These are phyloP conservation scores for Neofusicoccum cordaticola DNA, from an alignment of 2,329 filamentous ascomycete genomes.

Conservation along the genomic window DNA sequence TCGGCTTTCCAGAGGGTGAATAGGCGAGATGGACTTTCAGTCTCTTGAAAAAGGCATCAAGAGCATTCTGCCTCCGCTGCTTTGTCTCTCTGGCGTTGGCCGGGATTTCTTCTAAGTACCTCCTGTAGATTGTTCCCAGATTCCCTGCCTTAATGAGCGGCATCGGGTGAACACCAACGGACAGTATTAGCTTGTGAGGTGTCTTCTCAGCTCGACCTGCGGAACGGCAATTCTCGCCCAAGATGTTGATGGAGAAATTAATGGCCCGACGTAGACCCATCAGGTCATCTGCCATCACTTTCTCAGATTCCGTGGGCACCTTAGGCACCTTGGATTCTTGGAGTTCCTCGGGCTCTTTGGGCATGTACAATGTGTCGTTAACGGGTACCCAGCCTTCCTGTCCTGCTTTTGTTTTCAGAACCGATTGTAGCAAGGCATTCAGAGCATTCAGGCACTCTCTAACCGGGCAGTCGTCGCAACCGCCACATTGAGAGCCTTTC, in stretches of 20 bases:
- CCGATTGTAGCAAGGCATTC: neutral
- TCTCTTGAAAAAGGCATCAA: too few relatives aligned
- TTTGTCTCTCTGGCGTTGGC: too few relatives aligned
- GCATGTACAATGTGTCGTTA: neutral
- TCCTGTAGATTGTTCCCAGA: too few relatives aligned
- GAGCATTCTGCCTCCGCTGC: too few relatives aligned
- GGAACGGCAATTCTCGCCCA: neutral
- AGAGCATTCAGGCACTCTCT: neutral
- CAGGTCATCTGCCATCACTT: too few relatives aligned
- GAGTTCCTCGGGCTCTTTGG: neutral
- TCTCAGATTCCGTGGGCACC: too few relatives aligned
- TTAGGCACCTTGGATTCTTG: too few relatives aligned
- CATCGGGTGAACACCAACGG: neutral
- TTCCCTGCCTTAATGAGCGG: neutral
- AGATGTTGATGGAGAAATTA: neutral
- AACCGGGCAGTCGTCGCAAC: neutral
- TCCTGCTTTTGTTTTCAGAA: neutral
- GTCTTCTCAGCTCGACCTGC: neutral
- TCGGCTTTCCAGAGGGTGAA: too few relatives aligned
- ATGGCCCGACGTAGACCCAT: neutral
- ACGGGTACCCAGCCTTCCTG: neutral
- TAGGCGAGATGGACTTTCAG: too few relatives aligned
- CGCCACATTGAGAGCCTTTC: neutral
- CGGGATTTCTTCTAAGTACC: too few relatives aligned
- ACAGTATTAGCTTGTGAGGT: neutral